Percentiles rank a stretch among this genome's conserved stretches.
These are phyloP conservation scores for Fusarium coicis DNA, from an alignment of 2,329 filamentous ascomycete genomes.

Conservation along the genomic window DNA sequence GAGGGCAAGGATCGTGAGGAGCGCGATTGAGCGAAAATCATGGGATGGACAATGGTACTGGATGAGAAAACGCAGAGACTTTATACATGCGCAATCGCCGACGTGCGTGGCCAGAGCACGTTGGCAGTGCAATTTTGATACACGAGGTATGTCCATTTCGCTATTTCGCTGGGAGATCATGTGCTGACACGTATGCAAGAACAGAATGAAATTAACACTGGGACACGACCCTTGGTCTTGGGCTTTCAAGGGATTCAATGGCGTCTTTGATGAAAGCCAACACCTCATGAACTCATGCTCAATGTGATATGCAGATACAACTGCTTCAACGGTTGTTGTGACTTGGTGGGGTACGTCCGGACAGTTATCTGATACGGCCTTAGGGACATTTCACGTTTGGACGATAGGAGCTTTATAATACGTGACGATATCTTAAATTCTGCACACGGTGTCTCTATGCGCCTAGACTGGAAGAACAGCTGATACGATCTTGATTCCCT, in stretches of 20 bases:
- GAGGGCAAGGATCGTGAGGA: slow-evolving; percentile 53
- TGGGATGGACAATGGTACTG: neutral
- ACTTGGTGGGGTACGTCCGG: neutral
- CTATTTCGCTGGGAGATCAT: no score
- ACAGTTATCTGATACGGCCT: neutral
- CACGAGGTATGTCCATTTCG: slow-evolving; percentile 40
- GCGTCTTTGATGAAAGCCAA: neutral
- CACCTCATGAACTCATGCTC: neutral
- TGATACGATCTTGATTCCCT: neutral
- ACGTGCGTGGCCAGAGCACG: slow-evolving; percentile 42
- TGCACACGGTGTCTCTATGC: neutral
- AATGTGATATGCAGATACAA: slow-evolving; percentile 3
- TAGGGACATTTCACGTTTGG: neutral
- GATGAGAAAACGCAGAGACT: neutral
- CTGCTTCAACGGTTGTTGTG: neutral
- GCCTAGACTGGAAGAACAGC: neutral
- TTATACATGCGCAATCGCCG: slow-evolving; percentile 29
- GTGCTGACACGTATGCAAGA: slow-evolving; percentile 12
- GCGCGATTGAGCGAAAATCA: slow-evolving; percentile 39
- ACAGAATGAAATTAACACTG: slow-evolving; percentile 14
- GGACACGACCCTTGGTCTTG: neutral
- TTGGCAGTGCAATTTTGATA: slow-evolving; percentile 44
- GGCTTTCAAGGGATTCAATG: neutral
- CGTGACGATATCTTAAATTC: neutral
- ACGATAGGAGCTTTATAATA: neutral